Evolutionary conservation across 1,139 yeast species (phyloP).

Genomic region (Kazachstania sp.): DNA sequence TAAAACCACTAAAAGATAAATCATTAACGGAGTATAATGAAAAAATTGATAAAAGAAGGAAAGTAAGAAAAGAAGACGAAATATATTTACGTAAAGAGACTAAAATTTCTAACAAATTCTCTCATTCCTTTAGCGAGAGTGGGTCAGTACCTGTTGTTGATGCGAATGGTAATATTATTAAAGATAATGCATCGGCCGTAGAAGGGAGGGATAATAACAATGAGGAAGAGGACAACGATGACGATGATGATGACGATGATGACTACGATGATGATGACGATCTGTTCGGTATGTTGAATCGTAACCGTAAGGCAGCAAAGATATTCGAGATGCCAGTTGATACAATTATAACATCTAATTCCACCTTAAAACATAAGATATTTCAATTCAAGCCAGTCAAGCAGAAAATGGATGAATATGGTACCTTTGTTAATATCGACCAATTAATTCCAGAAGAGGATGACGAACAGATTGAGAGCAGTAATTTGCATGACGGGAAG

Average conservation of each 20-base stretch:
- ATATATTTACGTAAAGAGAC: slow-evolving; percentile 15
- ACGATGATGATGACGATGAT: slow-evolving; percentile 31
- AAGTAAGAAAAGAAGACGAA: slow-evolving; percentile 26
- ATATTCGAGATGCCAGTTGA: slow-evolving; percentile 38
- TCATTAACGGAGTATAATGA: slow-evolving; percentile 45
- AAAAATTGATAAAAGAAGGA: slow-evolving; percentile 36
- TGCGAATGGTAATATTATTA: not conserved
- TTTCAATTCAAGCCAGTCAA: slow-evolving; percentile 61
- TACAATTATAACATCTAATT: slow-evolving; percentile 48
- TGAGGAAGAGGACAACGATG: slow-evolving; percentile 6
- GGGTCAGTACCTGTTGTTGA: not conserved
- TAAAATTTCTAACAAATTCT: slow-evolving; percentile 10
- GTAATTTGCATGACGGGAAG: slow-evolving; percentile 13
- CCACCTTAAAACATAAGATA: slow-evolving; percentile 61
- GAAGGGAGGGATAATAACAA: not conserved
- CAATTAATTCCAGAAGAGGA: slow-evolving; percentile 41
- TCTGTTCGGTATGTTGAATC: slow-evolving; percentile 3
- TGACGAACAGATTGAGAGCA: slow-evolving; percentile 30
- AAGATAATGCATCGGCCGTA: not conserved
- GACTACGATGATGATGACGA: slow-evolving; percentile 33
- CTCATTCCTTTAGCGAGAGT: slow-evolving; percentile 7
- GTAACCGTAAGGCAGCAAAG: slow-evolving; percentile 11
- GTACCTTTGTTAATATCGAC: slow-evolving; percentile 64
- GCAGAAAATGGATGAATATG: slow-evolving; percentile 74
- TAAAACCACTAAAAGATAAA: slow-evolving; percentile 40